A percentile compares a stretch with the other conserved stretches of the same genome.
phyloP scores from a whole-genome alignment of 345 rosid species.

The Sonneratia caseolaris region DNA sequence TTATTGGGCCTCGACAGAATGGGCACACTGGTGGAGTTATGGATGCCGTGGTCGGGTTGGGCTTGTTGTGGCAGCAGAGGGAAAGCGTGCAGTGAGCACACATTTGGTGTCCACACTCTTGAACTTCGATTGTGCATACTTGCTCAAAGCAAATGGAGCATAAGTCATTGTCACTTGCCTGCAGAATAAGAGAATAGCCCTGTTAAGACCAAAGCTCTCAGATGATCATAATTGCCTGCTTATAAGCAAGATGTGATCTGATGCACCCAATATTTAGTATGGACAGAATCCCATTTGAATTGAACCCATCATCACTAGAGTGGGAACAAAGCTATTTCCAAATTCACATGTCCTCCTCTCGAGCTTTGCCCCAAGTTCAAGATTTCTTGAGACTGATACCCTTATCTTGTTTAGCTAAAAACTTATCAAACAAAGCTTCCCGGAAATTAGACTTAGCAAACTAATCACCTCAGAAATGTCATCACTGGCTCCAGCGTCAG shows the following conservation, averaged over 20 bases:
- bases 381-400: too few relatives aligned
- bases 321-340: too few relatives aligned
- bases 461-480: constrained; percentile 68
- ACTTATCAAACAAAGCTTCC: neutral
- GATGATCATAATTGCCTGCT: neutral
- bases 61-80: constrained; percentile 94
- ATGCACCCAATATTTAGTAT: too few relatives aligned
- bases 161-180: constrained; percentile 72
- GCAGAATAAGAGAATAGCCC: constrained; percentile 11
- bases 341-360: too few relatives aligned
- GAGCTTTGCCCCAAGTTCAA: too few relatives aligned
- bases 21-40: constrained; percentile 84
- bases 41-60: constrained; percentile 73
- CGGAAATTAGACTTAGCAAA: neutral
- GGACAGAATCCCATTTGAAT: too few relatives aligned
- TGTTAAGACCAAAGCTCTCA: neutral
- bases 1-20: constrained; percentile 84
- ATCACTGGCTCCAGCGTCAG: constrained; percentile 57
- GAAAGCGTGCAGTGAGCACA: constrained; percentile 96
- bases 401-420: neutral
- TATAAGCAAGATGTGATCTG: too few relatives aligned
- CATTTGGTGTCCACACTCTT: constrained; percentile 93
- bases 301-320: too few relatives aligned
- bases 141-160: constrained; percentile 99
- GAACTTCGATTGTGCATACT: constrained; percentile 85